These are phyloP conservation scores for Suhomyces maxii DNA, from an alignment of 1,139 yeast species.

Conservation along the genomic window DNA sequence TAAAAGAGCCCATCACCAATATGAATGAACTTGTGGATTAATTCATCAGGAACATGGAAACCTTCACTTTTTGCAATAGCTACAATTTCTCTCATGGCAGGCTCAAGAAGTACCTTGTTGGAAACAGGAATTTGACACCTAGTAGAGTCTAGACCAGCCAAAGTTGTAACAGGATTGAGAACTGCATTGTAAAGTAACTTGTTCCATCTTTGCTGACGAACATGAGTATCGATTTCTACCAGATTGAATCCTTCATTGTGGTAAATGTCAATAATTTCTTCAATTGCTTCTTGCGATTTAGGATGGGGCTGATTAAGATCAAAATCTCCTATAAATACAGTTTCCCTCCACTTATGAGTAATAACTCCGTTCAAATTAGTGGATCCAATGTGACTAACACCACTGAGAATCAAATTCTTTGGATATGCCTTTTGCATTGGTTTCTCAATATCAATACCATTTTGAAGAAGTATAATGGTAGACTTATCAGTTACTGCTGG, in stretches of 20 bases:
- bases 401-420: constrained; percentile 58
- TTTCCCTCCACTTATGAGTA: constrained; percentile 53
- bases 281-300: constrained; percentile 26
- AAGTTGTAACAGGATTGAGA: constrained; percentile 59
- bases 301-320: constrained; percentile 11
- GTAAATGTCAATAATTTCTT: constrained; percentile 52
- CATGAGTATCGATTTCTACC: constrained; percentile 47
- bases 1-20: constrained; percentile 66
- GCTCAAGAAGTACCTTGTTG: constrained; percentile 48
- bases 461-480: constrained; percentile 44
- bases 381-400: constrained; percentile 68
- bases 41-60: constrained; percentile 45
- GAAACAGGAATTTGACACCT: constrained; percentile 58
- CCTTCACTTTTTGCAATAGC: constrained; percentile 67
- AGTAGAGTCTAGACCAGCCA: constrained; percentile 54
- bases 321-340: constrained; percentile 57
- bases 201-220: constrained; percentile 63
- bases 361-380: constrained; percentile 55
- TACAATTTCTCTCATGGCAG: constrained; percentile 66
- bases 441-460: constrained; percentile 72
- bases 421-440: constrained; percentile 62
- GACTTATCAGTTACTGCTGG: constrained; percentile 50
- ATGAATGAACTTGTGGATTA: constrained; percentile 50
- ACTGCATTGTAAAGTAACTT: constrained; percentile 72
- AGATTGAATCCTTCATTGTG: constrained; percentile 42